phyloP scores from a whole-genome alignment of 805 yeast species.

The Kluyveromyces dobzhanskii region DNA sequence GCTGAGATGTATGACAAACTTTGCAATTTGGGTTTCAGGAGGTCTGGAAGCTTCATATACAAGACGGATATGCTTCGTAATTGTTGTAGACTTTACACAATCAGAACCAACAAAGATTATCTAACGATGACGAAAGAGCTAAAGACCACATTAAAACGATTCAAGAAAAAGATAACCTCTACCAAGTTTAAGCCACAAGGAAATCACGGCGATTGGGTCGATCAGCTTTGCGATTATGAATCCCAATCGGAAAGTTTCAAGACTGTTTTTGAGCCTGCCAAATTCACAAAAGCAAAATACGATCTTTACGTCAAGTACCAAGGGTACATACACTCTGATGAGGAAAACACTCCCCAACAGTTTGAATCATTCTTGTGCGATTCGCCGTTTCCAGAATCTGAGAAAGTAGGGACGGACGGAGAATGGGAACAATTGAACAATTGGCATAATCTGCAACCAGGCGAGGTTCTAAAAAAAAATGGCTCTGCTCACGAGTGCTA shows the following conservation, averaged over 20 bases:
- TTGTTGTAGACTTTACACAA: constrained; percentile 76
- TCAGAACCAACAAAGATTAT: constrained; percentile 45
- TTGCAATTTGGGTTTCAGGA: constrained; percentile 66
- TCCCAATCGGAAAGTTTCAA: constrained; percentile 18
- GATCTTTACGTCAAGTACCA: constrained; percentile 63
- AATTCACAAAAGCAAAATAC: constrained; percentile 50
- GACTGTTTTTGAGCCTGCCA: constrained; percentile 46
- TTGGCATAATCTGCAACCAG: constrained; percentile 29
- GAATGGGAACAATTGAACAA: constrained; percentile 24
- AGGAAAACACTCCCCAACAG: constrained; percentile 36
- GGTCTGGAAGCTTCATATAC: constrained; percentile 66
- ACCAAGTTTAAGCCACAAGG: constrained; percentile 7
- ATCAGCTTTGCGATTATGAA: constrained; percentile 35
- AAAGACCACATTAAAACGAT: constrained; percentile 55
- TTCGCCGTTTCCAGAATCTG: constrained; percentile 43
- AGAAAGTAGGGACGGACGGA: constrained; percentile 15
- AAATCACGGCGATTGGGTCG: constrained; percentile 23
- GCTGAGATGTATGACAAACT: constrained; percentile 50
- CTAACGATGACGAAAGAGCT: constrained; percentile 56
- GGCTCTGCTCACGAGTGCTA: constrained; percentile 81
- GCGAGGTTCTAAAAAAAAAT: constrained; percentile 16
- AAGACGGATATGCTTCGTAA: constrained; percentile 59
- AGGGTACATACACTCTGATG: constrained; percentile 57
- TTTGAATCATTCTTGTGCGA: constrained; percentile 65
- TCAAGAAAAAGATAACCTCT: constrained; percentile 27